Conservation (phyloP, 78 protist species). For the Chrysochromulina parva region DNA sequence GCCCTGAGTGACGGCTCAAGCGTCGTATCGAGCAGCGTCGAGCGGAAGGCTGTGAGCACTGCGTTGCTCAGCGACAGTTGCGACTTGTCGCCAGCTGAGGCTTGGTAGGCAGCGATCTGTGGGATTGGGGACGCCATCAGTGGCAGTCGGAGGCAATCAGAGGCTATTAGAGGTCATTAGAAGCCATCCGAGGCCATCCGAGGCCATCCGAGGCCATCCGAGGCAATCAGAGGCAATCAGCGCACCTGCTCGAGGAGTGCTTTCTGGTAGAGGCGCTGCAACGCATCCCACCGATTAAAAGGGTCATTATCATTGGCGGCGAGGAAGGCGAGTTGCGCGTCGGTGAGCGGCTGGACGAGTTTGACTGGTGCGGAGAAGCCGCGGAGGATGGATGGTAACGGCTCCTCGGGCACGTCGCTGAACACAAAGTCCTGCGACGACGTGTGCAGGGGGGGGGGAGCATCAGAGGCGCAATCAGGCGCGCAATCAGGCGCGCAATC, state of each 20-base stretch:
- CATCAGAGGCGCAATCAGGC: no score
- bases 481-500: no score
- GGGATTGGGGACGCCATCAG: no score
- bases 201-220: no score
- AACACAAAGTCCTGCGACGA: no score
- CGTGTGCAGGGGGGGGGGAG: no score
- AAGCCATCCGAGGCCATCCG: no score
- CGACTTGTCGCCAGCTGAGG: no score
- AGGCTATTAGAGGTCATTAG: no score
- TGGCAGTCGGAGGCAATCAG: no score
- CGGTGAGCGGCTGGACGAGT: neutral
- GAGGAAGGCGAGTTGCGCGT: constrained; percentile 13
- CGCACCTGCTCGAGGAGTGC: neutral
- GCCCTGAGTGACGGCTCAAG: constrained; percentile 16
- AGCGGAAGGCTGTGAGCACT: neutral
- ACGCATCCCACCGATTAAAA: constrained; percentile 44
- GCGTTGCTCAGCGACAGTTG: neutral
- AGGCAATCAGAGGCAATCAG: no score
- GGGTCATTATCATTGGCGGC: constrained; percentile 13
- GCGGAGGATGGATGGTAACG: constrained; percentile 15
- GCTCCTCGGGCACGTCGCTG: neutral
- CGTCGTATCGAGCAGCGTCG: neutral
- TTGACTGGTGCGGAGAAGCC: constrained; percentile 45
- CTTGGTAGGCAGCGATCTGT: no score
- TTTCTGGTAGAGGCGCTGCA: neutral